Base-by-base conservation (phyloP, 257 asterid genomes). In the Scutellaria galericulata region DNA sequence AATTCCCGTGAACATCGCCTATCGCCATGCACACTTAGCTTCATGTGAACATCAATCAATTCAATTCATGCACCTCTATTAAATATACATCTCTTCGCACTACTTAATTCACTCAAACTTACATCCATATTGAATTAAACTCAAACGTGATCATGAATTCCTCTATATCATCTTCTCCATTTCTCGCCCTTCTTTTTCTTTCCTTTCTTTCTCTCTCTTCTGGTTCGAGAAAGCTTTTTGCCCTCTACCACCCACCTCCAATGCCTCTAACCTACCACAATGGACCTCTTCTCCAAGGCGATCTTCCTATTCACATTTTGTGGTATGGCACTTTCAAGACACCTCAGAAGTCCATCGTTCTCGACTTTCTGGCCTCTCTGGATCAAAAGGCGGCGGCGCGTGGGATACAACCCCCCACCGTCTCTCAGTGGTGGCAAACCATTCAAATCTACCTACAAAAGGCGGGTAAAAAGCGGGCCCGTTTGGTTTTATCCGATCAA, bases 281-380 rank as follows among this genome's bases (percentile, higher is more conserved):
- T 22, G 79, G 80, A 5, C 44, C 55, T 2, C 50, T 79, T 24
- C 65, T 82, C 10, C 52, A 72, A 13, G 83, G 78, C 7, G 31
- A 70, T 9, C 41, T 77, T 31, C 65, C 35, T 9, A 62, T 81
- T 3, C 57, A 65, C 40, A 51, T 81, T 9, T 14, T 65, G 9
- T 81, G 82, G 85, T 81, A 81, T 22, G 85, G 80, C 4, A 70
- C 71, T 14, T 77, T 77, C 54, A 44, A 75, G 39, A 27, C 82
- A 5, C 22, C 80, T 54, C 82, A 77, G 50, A 81, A 77, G 53
- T 45, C 80, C 6, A 74, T 81, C 44, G 2, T 81, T 20, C 48
- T 75, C 0, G 85, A 81, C 45, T 81, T 81, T 40, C 52, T 74
- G 15, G 6, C 39, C 6, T 55, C 85, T n/a, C 53, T 77, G 6